Base-by-base conservation (phyloP, 768 basidiomycete species). In the Rhizopogon roseolus region DNA sequence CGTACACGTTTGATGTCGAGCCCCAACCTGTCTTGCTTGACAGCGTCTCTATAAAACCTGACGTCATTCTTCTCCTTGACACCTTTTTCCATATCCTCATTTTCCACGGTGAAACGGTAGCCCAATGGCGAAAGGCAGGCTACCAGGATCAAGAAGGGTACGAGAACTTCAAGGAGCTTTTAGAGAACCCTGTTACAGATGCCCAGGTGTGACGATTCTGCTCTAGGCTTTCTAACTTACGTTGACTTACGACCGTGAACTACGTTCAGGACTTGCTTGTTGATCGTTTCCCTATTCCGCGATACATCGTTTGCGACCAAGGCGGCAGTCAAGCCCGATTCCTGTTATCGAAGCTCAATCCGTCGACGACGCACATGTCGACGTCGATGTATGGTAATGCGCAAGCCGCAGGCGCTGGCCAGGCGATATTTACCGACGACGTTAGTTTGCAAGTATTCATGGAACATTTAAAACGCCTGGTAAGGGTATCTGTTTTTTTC, bases 31-130 rank as follows among this genome's bases (percentile, higher is more conserved):
- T 98, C 32, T 78, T 99, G 17, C 85, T 99, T 32, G 97, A 99
- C 75, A 95, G 92, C 50, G 86, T 99, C 42, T 98, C 96, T 46
- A 98, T 98, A 74, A 94, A 96, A 70, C 90, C 90, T 41, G 97
- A 98, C 64, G 93, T 95, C 57, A 86, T 99, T 64, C 85, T 99
- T 29, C 82, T 99, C 9, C 86, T 99, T 51, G 97, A 99, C 65
- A 98, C 96, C 2, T 99, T 96, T 82, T 98, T 99, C 93, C 96
- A 99, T 67, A 97, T 98, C 61, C 87, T 98, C 63, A 98, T 99
- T 70, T 98, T 97, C 88, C 97, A 99, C 66, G 97, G 97, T 19
- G 93, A 96, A 69, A 91, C 93, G 19, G 81, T 99, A 45, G 95
- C 97, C 0, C 89, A 94, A 68, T 99, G 97, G 97, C 83, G 96